Base-by-base conservation (phyloP, 2,329 filamentous ascomycete species). In the Periconia sp. region DNA sequence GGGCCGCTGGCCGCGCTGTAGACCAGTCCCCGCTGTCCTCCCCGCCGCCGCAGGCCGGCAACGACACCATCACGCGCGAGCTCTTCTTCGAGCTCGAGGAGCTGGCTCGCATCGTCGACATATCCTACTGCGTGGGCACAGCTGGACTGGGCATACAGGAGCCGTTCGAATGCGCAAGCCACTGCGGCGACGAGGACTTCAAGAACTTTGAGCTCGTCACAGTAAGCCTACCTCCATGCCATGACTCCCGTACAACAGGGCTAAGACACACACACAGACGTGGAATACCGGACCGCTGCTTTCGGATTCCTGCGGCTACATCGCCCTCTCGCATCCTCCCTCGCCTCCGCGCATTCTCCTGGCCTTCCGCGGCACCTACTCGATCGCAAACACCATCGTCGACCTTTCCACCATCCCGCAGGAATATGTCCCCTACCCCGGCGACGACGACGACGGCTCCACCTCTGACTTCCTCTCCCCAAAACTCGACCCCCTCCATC, bases 311-410 rank as follows among this genome's bases (percentile, higher is more conserved):
- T 96, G 91, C 69, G 94, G 94, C 48, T 99, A 95, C 71, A 85
- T 97, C 43, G 92, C 89, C 0, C 75, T 97, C n/a, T 92, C 94
- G 50, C 88, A 95, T 63, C 56, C 72, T 3, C 80, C 80, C 2
- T 75, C 73, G 4, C 67, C 73, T 15, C 78, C 79, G 32, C 79
- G 85, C 44, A 88, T 99, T 43, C 77, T 97, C 32, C 81, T 97
- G 25, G 92, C 91, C 7, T 97, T 97, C 62, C 85, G 94, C 33
- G 94, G 94, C 17, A 97, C 94, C 11, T 96, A 97, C 71, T 96
- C 91, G 54, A 80, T 99, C 59, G 82, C 90, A 39, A 96, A 97
- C 68, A 92, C 92, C 10, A 86, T 99, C 49, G 80, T 91, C 36
- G 94, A 99, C 72, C 78, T 99, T 41, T 91, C 89, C 51, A 95